A percentile compares a stretch with the other conserved stretches of the same genome.
These are phyloP conservation scores for Euphorbia peplus DNA, from an alignment of 345 rosid genomes.

Conservation along the genomic window DNA sequence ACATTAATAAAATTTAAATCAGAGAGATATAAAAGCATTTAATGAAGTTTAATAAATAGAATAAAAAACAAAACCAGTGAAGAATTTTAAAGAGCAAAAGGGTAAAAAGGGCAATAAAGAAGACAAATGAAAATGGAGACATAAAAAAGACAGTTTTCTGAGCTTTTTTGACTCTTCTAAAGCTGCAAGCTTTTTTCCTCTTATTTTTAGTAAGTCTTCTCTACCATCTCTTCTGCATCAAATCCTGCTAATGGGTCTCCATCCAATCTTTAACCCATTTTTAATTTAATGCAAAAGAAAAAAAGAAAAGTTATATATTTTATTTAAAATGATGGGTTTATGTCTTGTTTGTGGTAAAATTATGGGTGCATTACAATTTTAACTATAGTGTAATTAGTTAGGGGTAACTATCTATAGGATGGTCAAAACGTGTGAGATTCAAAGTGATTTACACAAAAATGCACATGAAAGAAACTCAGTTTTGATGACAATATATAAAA, in stretches of 20 bases:
- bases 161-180: constrained; percentile 5
- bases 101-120: not conserved
- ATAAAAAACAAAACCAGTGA: too few relatives aligned
- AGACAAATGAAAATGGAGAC: not conserved
- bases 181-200: not conserved
- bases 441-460: too few relatives aligned
- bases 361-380: too few relatives aligned
- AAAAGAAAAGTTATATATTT: not conserved
- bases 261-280: not conserved
- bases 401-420: too few relatives aligned
- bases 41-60: not conserved
- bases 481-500: too few relatives aligned
- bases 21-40: not conserved
- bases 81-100: not conserved
- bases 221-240: not conserved
- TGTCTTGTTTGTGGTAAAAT: too few relatives aligned
- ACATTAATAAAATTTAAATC: too few relatives aligned
- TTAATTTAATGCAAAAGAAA: not conserved
- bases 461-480: too few relatives aligned
- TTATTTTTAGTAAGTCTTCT: constrained; percentile 12
- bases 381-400: too few relatives aligned
- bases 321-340: not conserved
- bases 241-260: not conserved
- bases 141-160: not conserved
- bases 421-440: too few relatives aligned